These are phyloP conservation scores for Cladosporium cucumerinum DNA, from an alignment of 2,329 filamentous ascomycete genomes.

Conservation along the genomic window DNA sequence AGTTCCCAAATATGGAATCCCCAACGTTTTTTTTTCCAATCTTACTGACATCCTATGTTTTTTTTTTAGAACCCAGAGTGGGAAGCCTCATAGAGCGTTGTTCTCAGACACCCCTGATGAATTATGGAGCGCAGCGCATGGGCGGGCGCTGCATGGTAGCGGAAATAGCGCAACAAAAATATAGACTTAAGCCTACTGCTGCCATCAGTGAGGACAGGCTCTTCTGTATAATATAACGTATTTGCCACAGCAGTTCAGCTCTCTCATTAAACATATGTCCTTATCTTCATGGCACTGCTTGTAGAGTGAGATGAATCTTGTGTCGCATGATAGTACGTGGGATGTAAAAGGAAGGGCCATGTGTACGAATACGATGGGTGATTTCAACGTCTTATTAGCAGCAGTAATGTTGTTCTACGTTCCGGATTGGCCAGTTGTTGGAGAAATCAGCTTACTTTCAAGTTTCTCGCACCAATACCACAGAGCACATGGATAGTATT, in stretches of 20 bases:
- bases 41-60: conserved; percentile 18
- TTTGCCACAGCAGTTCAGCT: neutral
- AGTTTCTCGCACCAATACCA: neutral
- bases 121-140: neutral
- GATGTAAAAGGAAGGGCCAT: neutral
- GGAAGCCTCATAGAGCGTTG: conserved; percentile 20
- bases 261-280: neutral
- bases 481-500: neutral
- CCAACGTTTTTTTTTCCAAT: neutral
- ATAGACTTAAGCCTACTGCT: conserved; percentile 6
- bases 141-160: neutral
- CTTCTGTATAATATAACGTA: conserved; percentile 8
- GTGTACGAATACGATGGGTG: too few relatives aligned
- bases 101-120: neutral
- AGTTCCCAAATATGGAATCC: conserved; percentile 31
- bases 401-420: neutral
- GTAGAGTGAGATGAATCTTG: neutral
- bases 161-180: neutral
- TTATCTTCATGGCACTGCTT: neutral
- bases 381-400: neutral
- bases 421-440: neutral
- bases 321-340: neutral
- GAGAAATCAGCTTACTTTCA: neutral
- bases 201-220: neutral
- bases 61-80: conserved; percentile 33